Conservation (phyloP, 169 alveolate genomes). For the Eimeria necatrix region DNA sequence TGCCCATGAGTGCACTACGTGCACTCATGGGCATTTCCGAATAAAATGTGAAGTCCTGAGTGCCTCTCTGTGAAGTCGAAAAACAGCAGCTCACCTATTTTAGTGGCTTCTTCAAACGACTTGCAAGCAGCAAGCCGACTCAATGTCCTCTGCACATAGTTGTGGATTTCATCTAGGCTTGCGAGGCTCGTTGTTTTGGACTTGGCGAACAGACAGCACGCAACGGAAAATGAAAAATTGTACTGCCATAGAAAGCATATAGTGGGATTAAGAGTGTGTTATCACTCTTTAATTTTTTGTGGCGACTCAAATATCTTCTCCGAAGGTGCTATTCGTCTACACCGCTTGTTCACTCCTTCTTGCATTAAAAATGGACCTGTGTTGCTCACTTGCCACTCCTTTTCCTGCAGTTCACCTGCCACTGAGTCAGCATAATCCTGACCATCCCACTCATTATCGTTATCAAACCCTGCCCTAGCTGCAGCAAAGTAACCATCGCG, state of each 20-base stretch:
- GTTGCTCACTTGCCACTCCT: slow-evolving; percentile 28
- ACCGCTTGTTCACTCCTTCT: no score
- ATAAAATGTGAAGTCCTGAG: not conserved
- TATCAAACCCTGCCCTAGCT: slow-evolving; percentile 10
- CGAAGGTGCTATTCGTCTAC: no score
- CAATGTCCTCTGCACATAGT: slow-evolving; percentile 52
- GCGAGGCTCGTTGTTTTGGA: not conserved
- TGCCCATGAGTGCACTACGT: no score
- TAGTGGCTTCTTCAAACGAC: slow-evolving; percentile 8
- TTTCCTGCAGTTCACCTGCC: not conserved
- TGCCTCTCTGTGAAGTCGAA: not conserved
- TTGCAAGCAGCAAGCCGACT: slow-evolving; percentile 15
- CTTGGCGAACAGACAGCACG: not conserved
- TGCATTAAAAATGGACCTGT: no score
- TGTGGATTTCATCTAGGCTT: slow-evolving; percentile 47
- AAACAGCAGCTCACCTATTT: not conserved
- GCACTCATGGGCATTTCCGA: no score
- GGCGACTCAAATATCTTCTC: no score
- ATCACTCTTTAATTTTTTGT: no score
- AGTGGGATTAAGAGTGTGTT: no score
- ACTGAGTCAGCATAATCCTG: not conserved
- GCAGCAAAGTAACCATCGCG: not conserved
- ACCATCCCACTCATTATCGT: not conserved
- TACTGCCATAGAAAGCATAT: no score
- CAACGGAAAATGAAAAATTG: not conserved